Base-by-base conservation (phyloP, 1,284 basidiomycete genomes). In the Pseudozyma pruni region DNA sequence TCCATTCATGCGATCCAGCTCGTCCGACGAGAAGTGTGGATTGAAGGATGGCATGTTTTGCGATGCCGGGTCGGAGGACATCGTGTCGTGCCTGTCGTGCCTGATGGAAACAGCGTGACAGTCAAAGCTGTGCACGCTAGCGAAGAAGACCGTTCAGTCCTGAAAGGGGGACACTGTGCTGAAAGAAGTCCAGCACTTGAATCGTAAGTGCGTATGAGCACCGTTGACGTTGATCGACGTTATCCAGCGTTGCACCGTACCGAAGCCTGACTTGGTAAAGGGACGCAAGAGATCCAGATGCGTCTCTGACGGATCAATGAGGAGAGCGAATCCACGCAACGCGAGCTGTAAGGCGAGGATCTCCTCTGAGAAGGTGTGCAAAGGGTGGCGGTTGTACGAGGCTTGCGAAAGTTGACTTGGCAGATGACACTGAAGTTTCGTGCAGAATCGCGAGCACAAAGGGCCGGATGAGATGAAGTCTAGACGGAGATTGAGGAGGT, bases 11-110 rank as follows among this genome's bases (percentile, higher is more conserved):
- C 41, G 50, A 17, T 64, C 50, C 7, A 29, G 37, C n/a, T 66
- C 62, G 34, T 66, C 55, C 2, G 62, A 66, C 23, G 47, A 25
- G 23, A 46, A 59, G 19, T 66, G 62, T 4, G 47, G 19, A 20
- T 55, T 55, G 51, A 66, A 66, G 8, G 50, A 50, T 7, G 59
- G 40, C 47, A 62, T 54, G 39, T 58, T 56, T 42, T 49, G 52
- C 17, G 50, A 48, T 16, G 66, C 46, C 8, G 40, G 34, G 33
- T 51, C 53, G 10, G 58, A 20, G 31, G 66, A 55, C 66, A 62
- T 68, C 42, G 6, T 42, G 33, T 22, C 14, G 17, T 10, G 17
- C 29, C 5, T 25, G 8, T 29, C 27, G 6, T 29, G 11, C 7
- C 11, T 11, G 11, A 19, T 8, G 5, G 7, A 8, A n/a, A 7